These are phyloP conservation scores for Cyclocybe aegerita DNA, from an alignment of 768 basidiomycete species.

Conservation along the genomic window DNA sequence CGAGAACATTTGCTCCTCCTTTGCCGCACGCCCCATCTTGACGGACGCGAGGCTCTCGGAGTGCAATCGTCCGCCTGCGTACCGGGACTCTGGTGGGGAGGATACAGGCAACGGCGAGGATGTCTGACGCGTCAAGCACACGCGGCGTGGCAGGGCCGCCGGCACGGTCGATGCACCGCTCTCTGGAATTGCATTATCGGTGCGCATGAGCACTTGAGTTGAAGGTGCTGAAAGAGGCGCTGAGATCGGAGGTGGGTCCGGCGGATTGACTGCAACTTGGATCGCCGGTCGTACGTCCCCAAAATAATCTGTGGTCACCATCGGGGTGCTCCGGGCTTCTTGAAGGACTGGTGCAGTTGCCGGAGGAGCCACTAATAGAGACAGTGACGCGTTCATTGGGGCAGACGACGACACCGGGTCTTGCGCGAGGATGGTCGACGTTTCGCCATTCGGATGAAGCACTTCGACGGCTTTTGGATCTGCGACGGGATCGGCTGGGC, in stretches of 20 bases:
- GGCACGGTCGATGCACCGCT: constrained; percentile 37
- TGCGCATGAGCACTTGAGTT: constrained; percentile 9
- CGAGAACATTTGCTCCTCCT: constrained; percentile 66
- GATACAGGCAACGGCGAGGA: constrained; percentile 62
- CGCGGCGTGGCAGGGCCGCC: constrained; percentile 47
- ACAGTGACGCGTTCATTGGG: neutral
- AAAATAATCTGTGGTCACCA: constrained; percentile 20
- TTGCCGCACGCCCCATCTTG: constrained; percentile 49
- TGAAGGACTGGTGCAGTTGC: constrained; percentile 14
- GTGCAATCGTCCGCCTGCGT: constrained; percentile 28
- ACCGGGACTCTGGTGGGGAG: constrained; percentile 28
- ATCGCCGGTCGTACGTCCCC: constrained; percentile 10
- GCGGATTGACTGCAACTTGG: constrained; percentile 1
- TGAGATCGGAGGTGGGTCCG: constrained; percentile 1
- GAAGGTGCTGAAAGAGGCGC: constrained; percentile 4
- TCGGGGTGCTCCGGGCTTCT: constrained; percentile 1
- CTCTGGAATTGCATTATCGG: constrained; percentile 7
- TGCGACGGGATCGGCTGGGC: constrained; percentile 15
- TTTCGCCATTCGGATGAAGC: neutral
- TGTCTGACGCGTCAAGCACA: constrained; percentile 59
- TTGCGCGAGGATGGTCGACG: neutral
- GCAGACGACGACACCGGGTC: neutral
- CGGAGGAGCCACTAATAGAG: constrained; percentile 11
- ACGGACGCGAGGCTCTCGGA: constrained; percentile 26
- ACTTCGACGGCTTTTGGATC: neutral